phyloP scores from a whole-genome alignment of 139 green algal species.

The Yamagishiella unicocca region DNA sequence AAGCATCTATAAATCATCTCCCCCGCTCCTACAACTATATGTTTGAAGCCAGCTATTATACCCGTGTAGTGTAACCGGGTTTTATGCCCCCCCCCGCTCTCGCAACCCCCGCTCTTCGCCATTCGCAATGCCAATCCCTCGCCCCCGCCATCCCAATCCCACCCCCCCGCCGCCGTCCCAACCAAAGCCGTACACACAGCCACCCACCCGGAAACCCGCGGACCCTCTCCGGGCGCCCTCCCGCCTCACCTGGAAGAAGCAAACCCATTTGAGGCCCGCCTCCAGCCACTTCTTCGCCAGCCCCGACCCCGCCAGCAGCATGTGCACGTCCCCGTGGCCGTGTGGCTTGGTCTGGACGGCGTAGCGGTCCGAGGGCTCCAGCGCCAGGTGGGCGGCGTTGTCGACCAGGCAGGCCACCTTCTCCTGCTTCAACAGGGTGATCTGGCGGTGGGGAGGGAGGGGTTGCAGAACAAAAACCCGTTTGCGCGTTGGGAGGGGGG shows the following conservation, averaged over 20 bases:
- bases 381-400: constrained; percentile 88
- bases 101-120: not conserved
- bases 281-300: constrained; percentile 78
- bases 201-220: no score
- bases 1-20: no score
- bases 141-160: not conserved
- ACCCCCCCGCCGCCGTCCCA: no score
- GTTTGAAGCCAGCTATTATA: no score
- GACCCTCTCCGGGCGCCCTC: no score
- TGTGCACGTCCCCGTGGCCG: constrained; percentile 98
- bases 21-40: no score
- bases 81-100: not conserved
- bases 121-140: not conserved
- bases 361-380: constrained; percentile 83
- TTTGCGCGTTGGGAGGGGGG: not conserved
- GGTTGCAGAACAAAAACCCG: no score
- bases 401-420: constrained; percentile 98
- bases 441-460: constrained; percentile 55
- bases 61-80: no score
- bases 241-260: constrained; percentile 92
- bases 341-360: constrained; percentile 95
- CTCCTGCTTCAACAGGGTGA: constrained; percentile 97
- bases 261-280: constrained; percentile 92
- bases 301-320: constrained; percentile 89
- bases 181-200: no score